Conservation (phyloP, 2,329 filamentous ascomycete genomes). For the Penicillium sp. region DNA sequence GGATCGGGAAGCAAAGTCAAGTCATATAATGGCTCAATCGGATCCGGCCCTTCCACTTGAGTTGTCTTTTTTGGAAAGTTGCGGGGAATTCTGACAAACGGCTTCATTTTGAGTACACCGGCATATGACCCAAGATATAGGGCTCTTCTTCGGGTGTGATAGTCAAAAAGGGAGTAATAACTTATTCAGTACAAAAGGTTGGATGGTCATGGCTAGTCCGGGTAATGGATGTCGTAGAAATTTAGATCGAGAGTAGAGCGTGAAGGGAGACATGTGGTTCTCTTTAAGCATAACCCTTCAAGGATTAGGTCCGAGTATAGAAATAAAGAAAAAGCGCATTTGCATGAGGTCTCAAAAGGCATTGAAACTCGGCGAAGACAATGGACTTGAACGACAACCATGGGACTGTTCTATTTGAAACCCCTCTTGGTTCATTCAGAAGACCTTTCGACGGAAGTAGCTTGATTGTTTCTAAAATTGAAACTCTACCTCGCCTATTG, state of each 20-base stretch:
- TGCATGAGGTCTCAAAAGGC: background rate
- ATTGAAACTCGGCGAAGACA: background rate
- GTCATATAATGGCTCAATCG: conserved; percentile 1
- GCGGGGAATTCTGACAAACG: background rate
- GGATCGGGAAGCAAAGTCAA: conserved; percentile 8
- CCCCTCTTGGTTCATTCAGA: background rate
- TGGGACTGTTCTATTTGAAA: background rate
- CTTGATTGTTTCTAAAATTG: background rate
- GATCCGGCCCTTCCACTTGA: background rate
- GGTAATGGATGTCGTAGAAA: background rate
- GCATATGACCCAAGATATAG: background rate
- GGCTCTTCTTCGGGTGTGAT: background rate
- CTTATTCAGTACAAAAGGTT: no score
- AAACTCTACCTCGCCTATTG: background rate
- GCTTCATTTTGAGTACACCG: background rate
- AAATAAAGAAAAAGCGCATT: background rate
- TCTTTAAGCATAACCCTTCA: background rate
- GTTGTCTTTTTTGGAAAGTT: background rate
- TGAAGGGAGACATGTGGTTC: background rate
- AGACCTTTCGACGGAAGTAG: background rate
- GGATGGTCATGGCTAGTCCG: background rate
- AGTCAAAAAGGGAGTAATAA: no score
- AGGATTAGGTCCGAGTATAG: background rate
- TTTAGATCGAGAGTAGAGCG: background rate
- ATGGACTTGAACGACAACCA: background rate